A percentile compares a stretch with the other conserved stretches of the same genome.
Conservation (phyloP, 1,139 yeast genomes). For the Magnusiomyces clavatus region DNA sequence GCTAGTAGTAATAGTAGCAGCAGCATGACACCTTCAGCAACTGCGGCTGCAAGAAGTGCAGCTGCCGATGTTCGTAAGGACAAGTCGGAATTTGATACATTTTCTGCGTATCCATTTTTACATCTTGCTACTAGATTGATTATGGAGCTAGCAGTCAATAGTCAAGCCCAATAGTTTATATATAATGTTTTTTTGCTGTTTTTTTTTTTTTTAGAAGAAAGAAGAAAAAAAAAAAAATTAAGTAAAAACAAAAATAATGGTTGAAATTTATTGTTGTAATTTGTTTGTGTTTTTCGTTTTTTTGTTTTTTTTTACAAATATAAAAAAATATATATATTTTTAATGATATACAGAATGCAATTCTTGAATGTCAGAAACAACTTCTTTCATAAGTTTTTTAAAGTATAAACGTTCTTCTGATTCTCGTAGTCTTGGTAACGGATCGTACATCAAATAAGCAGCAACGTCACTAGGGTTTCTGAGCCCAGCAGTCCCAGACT, state of each 20-base stretch:
- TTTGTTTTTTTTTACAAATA: too few species aligned
- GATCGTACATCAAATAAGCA: slow-evolving; percentile 18
- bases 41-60: slow-evolving; percentile 2
- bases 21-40: background rate
- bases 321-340: too few species aligned
- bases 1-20: background rate
- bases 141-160: slow-evolving; percentile 93
- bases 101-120: slow-evolving; percentile 90
- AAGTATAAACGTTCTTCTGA: slow-evolving; percentile 23
- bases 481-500: background rate
- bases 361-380: slow-evolving; percentile 22
- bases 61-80: slow-evolving; percentile 15
- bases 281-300: too few species aligned
- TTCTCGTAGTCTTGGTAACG: slow-evolving; percentile 24
- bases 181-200: background rate
- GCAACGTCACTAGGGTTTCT: slow-evolving; percentile 4
- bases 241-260: background rate
- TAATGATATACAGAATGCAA: slow-evolving; percentile 2
- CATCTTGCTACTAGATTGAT: slow-evolving; percentile 87
- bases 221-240: background rate
- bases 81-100: slow-evolving; percentile 43
- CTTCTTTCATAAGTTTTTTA: slow-evolving; percentile 22
- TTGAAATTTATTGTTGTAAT: too few species aligned
- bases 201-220: background rate
- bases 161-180: slow-evolving; percentile 31